Conservation (phyloP, 208 protist species). For the Balamuthia mandrillaris region DNA sequence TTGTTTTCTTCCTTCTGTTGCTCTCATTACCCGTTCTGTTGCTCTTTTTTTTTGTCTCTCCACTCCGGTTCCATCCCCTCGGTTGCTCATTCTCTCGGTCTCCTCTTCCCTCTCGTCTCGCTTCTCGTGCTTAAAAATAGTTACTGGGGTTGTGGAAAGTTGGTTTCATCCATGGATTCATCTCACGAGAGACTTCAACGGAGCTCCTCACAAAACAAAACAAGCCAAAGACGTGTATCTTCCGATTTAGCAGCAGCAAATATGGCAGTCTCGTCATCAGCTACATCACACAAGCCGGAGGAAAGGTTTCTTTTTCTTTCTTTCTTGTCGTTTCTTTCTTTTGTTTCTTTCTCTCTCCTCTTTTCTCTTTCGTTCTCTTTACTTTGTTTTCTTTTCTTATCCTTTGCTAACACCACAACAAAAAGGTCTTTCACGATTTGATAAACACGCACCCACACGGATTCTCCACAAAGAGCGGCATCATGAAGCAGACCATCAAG, state of each 20-base stretch:
- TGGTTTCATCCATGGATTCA: conserved; percentile 1
- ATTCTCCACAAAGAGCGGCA: background rate
- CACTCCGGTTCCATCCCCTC: too few species aligned
- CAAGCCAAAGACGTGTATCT: background rate
- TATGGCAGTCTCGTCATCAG: background rate
- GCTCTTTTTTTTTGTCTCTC: too few species aligned
- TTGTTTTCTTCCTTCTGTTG: background rate
- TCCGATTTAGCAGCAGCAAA: background rate
- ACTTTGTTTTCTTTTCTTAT: too few species aligned
- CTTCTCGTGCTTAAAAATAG: background rate
- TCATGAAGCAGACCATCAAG: background rate
- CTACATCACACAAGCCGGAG: background rate
- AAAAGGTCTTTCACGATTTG: too few species aligned
- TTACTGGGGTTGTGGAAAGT: background rate
- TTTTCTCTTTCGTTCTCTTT: too few species aligned
- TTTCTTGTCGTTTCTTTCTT: background rate
- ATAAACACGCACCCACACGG: too few species aligned
- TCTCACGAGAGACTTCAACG: background rate
- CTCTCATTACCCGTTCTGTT: background rate
- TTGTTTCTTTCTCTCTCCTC: background rate
- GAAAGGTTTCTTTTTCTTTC: background rate
- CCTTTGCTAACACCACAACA: too few species aligned
- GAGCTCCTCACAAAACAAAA: background rate
- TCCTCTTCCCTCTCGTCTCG: background rate
- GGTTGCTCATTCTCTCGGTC: background rate